phyloP scores from a whole-genome alignment of 192 early-diverging fungal genomes.

The Gryganskiella cystojenkinii region DNA sequence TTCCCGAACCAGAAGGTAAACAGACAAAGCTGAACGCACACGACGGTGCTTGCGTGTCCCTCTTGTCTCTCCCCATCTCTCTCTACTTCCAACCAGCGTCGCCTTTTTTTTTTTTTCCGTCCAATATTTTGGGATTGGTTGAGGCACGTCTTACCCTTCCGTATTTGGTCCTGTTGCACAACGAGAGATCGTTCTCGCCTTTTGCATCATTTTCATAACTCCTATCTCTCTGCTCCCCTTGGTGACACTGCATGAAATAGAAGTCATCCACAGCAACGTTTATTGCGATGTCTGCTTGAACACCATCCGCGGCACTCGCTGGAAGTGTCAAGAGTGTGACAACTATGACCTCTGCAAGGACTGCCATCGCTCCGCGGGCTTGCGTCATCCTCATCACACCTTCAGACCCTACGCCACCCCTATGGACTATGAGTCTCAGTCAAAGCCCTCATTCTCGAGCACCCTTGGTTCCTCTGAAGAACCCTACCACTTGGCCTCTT shows the following conservation, averaged over 20 bases:
- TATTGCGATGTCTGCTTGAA: slow-evolving; percentile 68
- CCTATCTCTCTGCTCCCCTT: background rate
- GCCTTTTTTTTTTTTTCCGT: background rate
- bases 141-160: background rate
- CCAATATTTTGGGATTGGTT: background rate
- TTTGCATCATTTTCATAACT: too few species aligned
- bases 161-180: slow-evolving; percentile 19
- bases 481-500: slow-evolving; percentile 40
- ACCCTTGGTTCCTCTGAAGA: background rate
- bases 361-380: slow-evolving; percentile 33
- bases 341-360: slow-evolving; percentile 65
- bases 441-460: slow-evolving; percentile 10
- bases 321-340: slow-evolving; percentile 69
- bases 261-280: slow-evolving; percentile 49
- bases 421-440: background rate
- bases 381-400: slow-evolving; percentile 31
- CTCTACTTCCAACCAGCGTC: background rate
- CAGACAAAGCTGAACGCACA: background rate
- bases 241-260: background rate
- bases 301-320: slow-evolving; percentile 61
- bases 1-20: too few species aligned
- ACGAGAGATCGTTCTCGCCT: background rate
- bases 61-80: too few species aligned
- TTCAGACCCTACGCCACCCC: slow-evolving; percentile 32
- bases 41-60: background rate